These are phyloP conservation scores for Blastocladiella britannica DNA, from an alignment of 192 early-diverging fungal species.

Conservation along the genomic window DNA sequence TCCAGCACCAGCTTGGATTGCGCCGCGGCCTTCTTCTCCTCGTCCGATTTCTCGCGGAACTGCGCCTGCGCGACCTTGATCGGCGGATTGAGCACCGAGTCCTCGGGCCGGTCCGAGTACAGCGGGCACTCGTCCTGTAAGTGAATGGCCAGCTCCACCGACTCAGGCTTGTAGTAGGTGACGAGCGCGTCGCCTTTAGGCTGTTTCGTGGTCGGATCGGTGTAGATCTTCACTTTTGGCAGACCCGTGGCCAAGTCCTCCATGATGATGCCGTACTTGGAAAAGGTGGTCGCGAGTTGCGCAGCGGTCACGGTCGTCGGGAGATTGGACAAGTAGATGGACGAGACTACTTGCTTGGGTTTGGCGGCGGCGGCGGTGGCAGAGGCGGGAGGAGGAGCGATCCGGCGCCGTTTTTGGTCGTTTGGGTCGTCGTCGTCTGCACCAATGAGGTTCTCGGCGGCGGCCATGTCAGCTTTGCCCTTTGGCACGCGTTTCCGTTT, in stretches of 20 bases:
- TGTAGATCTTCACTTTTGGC: constrained; percentile 82
- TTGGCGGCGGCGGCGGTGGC: too few species aligned
- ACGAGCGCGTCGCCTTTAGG: constrained; percentile 84
- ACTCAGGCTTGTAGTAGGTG: constrained; percentile 75
- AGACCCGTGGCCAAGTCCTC: constrained; percentile 31
- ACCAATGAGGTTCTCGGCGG: too few species aligned
- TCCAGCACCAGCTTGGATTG: not conserved
- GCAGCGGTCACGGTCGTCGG: constrained; percentile 58
- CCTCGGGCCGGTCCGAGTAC: constrained; percentile 35
- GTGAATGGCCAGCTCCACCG: constrained; percentile 60
- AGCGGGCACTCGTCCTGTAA: constrained; percentile 74
- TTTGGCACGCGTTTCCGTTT: not conserved
- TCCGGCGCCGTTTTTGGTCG: not conserved
- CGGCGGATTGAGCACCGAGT: too few species aligned
- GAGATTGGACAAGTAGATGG: constrained; percentile 62
- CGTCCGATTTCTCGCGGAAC: constrained; percentile 4
- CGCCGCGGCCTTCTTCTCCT: not conserved
- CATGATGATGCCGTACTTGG: constrained; percentile 62
- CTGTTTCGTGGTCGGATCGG: constrained; percentile 32
- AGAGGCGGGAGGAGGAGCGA: too few species aligned
- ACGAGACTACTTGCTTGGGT: too few species aligned
- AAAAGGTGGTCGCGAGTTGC: constrained; percentile 52
- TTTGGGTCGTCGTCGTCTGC: not conserved
- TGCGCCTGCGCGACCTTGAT: constrained; percentile 45
- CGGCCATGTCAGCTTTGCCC: too few species aligned